These are phyloP conservation scores for Rubroboletus pulcherrimus DNA, from an alignment of 768 basidiomycete genomes.

Conservation along the genomic window DNA sequence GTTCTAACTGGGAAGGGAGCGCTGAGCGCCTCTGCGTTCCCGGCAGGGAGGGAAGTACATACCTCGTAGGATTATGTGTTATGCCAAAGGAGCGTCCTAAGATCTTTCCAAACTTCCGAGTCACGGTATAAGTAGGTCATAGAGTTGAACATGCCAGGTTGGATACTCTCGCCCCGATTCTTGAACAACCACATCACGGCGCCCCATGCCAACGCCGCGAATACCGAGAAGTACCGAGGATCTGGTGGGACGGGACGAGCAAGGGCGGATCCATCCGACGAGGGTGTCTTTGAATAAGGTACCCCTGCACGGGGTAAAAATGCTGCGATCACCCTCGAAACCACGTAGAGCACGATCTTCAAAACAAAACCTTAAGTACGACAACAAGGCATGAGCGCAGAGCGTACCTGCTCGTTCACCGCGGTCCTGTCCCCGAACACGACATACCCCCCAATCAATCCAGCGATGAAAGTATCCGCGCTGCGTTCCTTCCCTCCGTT, in stretches of 20 bases:
- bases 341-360: constrained; percentile 95
- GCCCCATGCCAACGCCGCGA: constrained; percentile 90
- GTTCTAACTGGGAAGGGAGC: constrained; percentile 2
- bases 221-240: constrained; percentile 76
- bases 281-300: constrained; percentile 47
- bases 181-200: constrained; percentile 96
- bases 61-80: constrained; percentile 51
- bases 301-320: constrained; percentile 77
- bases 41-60: background rate
- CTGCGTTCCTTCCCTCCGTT: constrained; percentile 81
- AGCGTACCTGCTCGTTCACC: constrained; percentile 83
- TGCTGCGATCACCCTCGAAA: constrained; percentile 87
- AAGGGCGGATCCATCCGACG: constrained; percentile 38
- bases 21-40: background rate
- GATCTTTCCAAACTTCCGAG: constrained; percentile 79
- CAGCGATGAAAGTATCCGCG: constrained; percentile 88
- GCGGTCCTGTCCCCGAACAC: constrained; percentile 85
- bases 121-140: constrained; percentile 96
- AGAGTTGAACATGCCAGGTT: constrained; percentile 94
- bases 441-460: constrained; percentile 86
- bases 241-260: constrained; percentile 80
- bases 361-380: constrained; percentile 2
- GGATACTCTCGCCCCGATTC: constrained; percentile 83
- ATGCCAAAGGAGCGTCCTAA: constrained; percentile 88
- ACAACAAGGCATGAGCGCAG: constrained; percentile 2